Evolutionary conservation across 106 monocot genomes (phyloP), one percentile per base, ranked within the genome.

Genomic region (Narthecium ossifragum): DNA sequence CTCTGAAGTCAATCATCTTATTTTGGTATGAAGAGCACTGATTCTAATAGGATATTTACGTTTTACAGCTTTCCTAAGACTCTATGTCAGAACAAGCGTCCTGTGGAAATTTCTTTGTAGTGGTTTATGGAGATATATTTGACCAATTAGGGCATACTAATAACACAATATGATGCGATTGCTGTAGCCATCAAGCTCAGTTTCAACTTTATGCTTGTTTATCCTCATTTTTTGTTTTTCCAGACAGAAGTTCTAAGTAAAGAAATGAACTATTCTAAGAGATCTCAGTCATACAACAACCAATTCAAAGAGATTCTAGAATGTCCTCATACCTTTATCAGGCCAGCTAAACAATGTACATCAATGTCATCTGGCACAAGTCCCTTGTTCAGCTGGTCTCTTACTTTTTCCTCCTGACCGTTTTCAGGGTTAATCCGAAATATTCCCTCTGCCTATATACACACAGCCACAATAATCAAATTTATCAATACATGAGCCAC

Each of bases 401-500:
- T 81, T 12, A 92, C 78, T 64, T 76, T 46, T 50, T 92, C 92
- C 53, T 92, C 92, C 62, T 92, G 78, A 53, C 84, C 68, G 31
- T 92, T 88, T 64, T 88, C 92, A 0, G 92, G 92, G 54, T 92
- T 92, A 63, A 92, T 92, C 3, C 92, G 70, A 65, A 92, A 92
- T 46, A 92, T 92, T 6, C 92, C 92, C 61, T 92, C 92, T 6
- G 92, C 92, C 92, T 92, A 56, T 38, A 59, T n/a, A 49, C 26
- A 46, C 8, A 8, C 31, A 48, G 4, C 34, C 6, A 11, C 25
- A 46, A 0, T 13, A 59, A 33, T 36, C 31, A 32, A 32, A n/a
- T n/a, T n/a, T n/a, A n/a, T n/a, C n/a, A n/a, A n/a, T n/a, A n/a
- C n/a, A n/a, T n/a, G n/a, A n/a, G n/a, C n/a, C n/a, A n/a, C n/a